Evolutionary conservation across 2,329 filamentous ascomycete genomes (phyloP).

Genomic region (Sporothrix pseudoabietina): DNA sequence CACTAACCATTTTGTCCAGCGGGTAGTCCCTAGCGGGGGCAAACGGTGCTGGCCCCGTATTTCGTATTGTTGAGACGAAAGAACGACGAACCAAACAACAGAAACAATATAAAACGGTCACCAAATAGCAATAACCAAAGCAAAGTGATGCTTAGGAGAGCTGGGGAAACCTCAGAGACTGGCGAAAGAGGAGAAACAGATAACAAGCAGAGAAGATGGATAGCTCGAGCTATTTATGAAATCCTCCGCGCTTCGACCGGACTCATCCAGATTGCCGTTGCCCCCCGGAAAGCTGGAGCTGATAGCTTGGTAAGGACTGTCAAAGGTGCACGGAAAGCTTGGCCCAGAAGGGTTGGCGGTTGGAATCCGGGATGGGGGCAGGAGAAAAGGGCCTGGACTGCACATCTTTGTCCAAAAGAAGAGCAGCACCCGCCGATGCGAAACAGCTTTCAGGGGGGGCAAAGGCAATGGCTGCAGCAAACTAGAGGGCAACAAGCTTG

Average conservation of each 20-base stretch:
- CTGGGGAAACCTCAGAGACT: background rate
- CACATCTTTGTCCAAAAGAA: slow-evolving; percentile 10
- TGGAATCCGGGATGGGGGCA: background rate
- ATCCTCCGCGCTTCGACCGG: background rate
- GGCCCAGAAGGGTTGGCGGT: background rate
- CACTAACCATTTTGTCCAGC: slow-evolving; percentile 14
- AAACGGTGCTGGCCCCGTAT: too few species aligned
- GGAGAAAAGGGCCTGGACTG: background rate
- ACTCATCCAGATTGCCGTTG: background rate
- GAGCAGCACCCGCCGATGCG: slow-evolving; percentile 5
- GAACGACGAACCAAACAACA: background rate
- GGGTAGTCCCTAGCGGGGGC: slow-evolving; percentile 9
- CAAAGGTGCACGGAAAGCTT: background rate
- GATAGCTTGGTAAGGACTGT: too few species aligned
- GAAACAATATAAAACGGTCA: background rate
- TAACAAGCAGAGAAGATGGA: background rate
- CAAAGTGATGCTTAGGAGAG: background rate
- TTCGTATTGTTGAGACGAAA: background rate
- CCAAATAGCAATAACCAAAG: background rate
- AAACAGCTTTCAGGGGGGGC: slow-evolving; percentile 16
- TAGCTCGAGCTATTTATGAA: slow-evolving; percentile 9
- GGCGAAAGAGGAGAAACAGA: background rate
- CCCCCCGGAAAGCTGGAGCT: background rate
- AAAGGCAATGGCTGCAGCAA: background rate
- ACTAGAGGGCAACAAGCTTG: background rate